phyloP scores from a whole-genome alignment of 2,329 filamentous ascomycete species.

The Calonectria henricotiae region DNA sequence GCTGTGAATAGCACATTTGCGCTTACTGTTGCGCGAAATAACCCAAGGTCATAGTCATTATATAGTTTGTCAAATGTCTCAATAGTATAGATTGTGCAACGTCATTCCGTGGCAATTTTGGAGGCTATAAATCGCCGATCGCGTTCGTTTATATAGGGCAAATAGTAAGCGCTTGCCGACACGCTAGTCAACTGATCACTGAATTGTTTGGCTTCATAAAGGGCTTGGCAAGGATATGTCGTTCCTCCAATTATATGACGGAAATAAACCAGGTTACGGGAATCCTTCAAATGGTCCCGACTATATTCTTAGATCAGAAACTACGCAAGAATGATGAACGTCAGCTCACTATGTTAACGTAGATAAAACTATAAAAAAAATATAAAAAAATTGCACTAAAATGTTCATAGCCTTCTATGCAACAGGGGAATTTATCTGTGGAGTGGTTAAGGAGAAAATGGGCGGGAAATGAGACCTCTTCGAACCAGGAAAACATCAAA shows the following conservation, averaged over 20 bases:
- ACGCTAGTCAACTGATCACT: not conserved
- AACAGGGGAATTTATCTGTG: not conserved
- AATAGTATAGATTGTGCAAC: not conserved
- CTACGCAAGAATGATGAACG: not conserved
- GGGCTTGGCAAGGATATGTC: not conserved
- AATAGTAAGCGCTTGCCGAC: constrained; percentile 4
- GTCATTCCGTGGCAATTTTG: not conserved
- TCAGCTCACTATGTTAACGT: not conserved
- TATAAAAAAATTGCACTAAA: not conserved
- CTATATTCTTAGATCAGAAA: not conserved
- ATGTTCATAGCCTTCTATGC: not conserved
- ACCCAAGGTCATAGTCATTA: not conserved
- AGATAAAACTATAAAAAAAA: not conserved
- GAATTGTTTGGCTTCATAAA: not conserved
- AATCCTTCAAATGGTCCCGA: not conserved
- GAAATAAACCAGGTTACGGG: not conserved
- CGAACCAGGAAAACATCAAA: not conserved
- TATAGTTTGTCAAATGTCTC: not conserved
- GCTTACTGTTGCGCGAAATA: not conserved
- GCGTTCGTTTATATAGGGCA: not conserved
- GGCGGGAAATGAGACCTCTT: not conserved
- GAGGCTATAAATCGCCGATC: constrained; percentile 6
- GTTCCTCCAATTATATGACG: not conserved
- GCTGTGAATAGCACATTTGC: not conserved
- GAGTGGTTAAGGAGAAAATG: not conserved